Percentiles rank a stretch among this genome's conserved stretches.
Evolutionary conservation across 1,139 yeast genomes (phyloP).

Genomic region (Debaryomyces singareniensis): DNA sequence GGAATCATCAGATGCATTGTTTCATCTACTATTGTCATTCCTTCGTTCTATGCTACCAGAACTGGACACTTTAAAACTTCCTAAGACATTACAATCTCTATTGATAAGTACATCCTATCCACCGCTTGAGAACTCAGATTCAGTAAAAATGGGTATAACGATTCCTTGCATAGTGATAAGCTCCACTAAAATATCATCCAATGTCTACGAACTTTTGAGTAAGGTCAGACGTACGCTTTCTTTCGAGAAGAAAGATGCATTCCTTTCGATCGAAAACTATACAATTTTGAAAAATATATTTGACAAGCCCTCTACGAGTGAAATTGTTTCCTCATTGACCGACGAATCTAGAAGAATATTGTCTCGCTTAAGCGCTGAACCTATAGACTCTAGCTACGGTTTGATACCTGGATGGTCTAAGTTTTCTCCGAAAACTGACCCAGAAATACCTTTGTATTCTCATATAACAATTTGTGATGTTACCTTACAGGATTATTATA

Average conservation of each 20-base stretch:
- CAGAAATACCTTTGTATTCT: slow-evolving; percentile 31
- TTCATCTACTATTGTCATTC: slow-evolving; percentile 73
- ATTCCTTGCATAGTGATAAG: slow-evolving; percentile 60
- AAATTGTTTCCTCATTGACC: slow-evolving; percentile 60
- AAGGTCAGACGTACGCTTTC: slow-evolving; percentile 61
- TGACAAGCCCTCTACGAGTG: slow-evolving; percentile 49
- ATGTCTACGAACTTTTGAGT: slow-evolving; percentile 36
- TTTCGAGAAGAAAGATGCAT: slow-evolving; percentile 65
- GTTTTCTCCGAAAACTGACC: slow-evolving; percentile 13
- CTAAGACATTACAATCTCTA: slow-evolving; percentile 57
- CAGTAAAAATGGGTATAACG: slow-evolving; percentile 33
- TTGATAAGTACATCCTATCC: slow-evolving; percentile 63
- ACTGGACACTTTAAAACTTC: slow-evolving; percentile 50
- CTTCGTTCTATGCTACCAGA: slow-evolving; percentile 75
- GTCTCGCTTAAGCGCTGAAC: slow-evolving; percentile 46
- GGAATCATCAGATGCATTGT: slow-evolving; percentile 79
- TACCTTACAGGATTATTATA: slow-evolving; percentile 77
- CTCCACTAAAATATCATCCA: slow-evolving; percentile 53
- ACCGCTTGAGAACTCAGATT: slow-evolving; percentile 38
- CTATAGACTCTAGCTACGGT: slow-evolving; percentile 31
- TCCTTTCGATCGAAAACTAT: slow-evolving; percentile 73
- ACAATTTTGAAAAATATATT: slow-evolving; percentile 69
- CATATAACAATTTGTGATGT: slow-evolving; percentile 58
- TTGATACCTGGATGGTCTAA: slow-evolving; percentile 43
- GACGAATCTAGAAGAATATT: slow-evolving; percentile 68